Percentiles rank a stretch among this genome's conserved stretches.
Conservation (phyloP, 1,139 yeast species). For the Yamadazyma aaseri region DNA sequence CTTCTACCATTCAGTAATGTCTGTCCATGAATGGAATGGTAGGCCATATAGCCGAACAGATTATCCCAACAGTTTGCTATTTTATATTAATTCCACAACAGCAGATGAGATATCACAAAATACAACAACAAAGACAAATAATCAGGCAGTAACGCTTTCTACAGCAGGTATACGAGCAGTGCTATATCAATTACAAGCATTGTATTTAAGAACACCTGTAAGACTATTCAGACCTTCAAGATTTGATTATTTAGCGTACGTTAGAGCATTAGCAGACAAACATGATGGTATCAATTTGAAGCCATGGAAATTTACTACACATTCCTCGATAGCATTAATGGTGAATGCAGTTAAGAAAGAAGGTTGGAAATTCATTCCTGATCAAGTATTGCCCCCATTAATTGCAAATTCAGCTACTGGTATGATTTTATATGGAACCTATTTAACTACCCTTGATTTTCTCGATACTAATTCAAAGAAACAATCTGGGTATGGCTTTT, state of each 20-base stretch:
- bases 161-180: constrained; percentile 85
- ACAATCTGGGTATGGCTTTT: constrained; percentile 12
- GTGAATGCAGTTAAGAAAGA: constrained; percentile 67
- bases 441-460: constrained; percentile 52
- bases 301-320: constrained; percentile 70
- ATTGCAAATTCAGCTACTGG: constrained; percentile 89
- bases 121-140: constrained; percentile 12
- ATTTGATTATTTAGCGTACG: constrained; percentile 76
- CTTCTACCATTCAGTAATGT: no score
- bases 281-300: constrained; percentile 48
- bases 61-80: constrained; percentile 1
- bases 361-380: constrained; percentile 89
- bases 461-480: constrained; percentile 16
- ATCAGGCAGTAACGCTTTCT: constrained; percentile 46
- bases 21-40: no score
- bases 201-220: constrained; percentile 79
- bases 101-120: constrained; percentile 6
- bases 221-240: constrained; percentile 88
- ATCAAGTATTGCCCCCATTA: constrained; percentile 81
- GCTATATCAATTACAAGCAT: constrained; percentile 72
- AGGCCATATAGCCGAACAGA: no score
- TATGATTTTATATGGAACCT: constrained; percentile 77
- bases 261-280: constrained; percentile 51
- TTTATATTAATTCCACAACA: constrained; percentile 4
- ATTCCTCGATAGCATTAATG: constrained; percentile 74